Evolutionary conservation across 345 rosid genomes (phyloP), one percentile per base, ranked within the genome.

Genomic region (Hibiscus trionum): DNA sequence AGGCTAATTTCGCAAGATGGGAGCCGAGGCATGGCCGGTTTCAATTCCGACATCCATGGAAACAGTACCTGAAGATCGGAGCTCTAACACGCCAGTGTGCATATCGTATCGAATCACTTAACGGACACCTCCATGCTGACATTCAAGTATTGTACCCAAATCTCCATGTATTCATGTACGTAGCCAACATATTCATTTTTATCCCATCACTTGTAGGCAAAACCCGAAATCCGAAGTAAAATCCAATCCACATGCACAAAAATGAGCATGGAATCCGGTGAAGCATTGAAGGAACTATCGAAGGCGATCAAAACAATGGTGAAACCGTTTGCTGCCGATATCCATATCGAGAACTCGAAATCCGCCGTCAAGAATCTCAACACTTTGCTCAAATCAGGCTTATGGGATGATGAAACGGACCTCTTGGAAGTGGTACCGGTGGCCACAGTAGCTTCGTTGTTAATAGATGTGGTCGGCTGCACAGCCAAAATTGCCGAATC

Each of bases 1-100:
- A 88, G 98, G 93, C 95, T 15, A 88, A 88, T 76, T 90, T 86
- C 71, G 96, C 93, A 0, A 81, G 84, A 73, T 93, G 98, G 98
- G 96, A 93, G 63, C 98, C 98, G 17, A 72, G 86, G 33, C 98
- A 88, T 49, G 98, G 98, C 15, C 74, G 80, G 14, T 93, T 93
- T 78, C 68, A 72, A 39, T 93, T 88, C 77, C 81, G 86, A 1
- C 98, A 93, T 77, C 95, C 98, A 14, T 93, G 97, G 96, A 84
- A 84, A 58, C 84, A 78, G 10, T 93, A 90, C 80, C 82, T 87
- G 1, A 69, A 83, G 70, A 11, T 89, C 29, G 93, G 87, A 76
- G 73, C 80, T 24, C 70, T 80, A 59, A 77, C 77, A 39, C 84
- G 91, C 10, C 83, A 86, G 62, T 90, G 95, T 64, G 93, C 91